Base-by-base conservation (phyloP, 306 rosid genomes). In the Abrus pulchellus region DNA sequence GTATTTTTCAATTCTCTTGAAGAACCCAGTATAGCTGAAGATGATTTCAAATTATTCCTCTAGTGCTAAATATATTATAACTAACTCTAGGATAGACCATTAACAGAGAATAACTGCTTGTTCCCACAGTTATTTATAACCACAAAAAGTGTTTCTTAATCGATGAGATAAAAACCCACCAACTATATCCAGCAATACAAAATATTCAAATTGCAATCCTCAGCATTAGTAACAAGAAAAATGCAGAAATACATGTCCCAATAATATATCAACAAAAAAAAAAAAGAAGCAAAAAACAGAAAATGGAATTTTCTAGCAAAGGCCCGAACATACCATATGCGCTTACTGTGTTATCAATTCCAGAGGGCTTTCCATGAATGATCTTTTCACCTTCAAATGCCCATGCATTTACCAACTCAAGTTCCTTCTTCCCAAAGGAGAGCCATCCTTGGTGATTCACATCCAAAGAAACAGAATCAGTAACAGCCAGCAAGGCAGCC, bases 361-460 rank as follows among this genome's bases (percentile, higher is more conserved):
- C 99, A 82, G 99, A 95, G 11, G 99, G 99, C 80, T 83, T 93
- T 80, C 99, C 99, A 83, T 95, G 99, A 68, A 95, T 68, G 52
- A 95, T 93, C 88, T 89, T 95, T 84, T 95, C 99, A 62, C 99
- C 99, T 89, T 95, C 99, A 86, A 90, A 93, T 45, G 99, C 99
- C 99, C 98, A 95, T 83, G 85, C 91, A 82, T 95, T 95, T 33
- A 95, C 84, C 83, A 93, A 88, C 7, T 83, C 94, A 57, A 90
- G 93, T 10, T 91, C 96, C 30, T 83, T 85, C 74, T 85, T 93
- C 38, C 85, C 87, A 84, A 83, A 91, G 74, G 34, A 74, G 4
- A 71, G 73, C 99, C 99, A 95, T 30, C 86, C 98, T 76, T 78
- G 86, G 59, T 81, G 90, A 79, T 66, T 69, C 68, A 87, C 30